Base-by-base conservation (phyloP, 768 basidiomycete genomes). In the Trametes gibbosa region DNA sequence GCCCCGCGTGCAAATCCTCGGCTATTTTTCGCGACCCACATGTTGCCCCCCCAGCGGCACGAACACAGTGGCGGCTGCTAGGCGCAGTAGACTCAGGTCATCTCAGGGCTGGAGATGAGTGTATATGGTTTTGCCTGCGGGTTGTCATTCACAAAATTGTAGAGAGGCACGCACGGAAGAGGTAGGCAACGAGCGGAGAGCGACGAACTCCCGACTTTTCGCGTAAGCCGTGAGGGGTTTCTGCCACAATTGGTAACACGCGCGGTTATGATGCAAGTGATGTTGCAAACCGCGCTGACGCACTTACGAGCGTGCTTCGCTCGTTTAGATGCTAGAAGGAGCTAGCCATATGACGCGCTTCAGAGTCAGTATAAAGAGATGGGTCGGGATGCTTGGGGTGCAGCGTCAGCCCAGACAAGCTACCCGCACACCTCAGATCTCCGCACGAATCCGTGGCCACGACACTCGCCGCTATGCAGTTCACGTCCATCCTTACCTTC, bases 1-100 rank as follows among this genome's bases (percentile, higher is more conserved):
- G 29, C 35, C 41, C 61, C 56, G 61, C 51, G 41, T 62, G 61
- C 52, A 48, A 53, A 62, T 58, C 54, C 42, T 62, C 61, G 61
- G 61, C 47, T 52, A 39, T 25, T 37, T 24, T 23, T 57, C 56
- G 61, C 56, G 19, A 21, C 21, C 61, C 56, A 62, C 52, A 57
- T 62, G 56, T 34, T 24, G 29, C 47, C 16, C n/a, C 16, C 23
- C 43, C 29, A 10, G 29, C 29, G 29, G 29, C 29, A 10, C 29
- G 10, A 32, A 37, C 32, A 10, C 21, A 19, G 23, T 13, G 17
- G 32, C 27, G 13, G 32, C n/a, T 16, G 58, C 19, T 9, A 21
- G 14, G 32, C 5, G 9, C 8, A 14, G 43, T 13, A 6, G 21
- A 23, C 43, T 45, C 43, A 45, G 43, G 43, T 27, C 41, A 54